Percentiles rank a stretch among this genome's conserved stretches.
These are phyloP conservation scores for Nitzschia sp. DNA, from an alignment of 108 stramenopile genomes.

Conservation along the genomic window DNA sequence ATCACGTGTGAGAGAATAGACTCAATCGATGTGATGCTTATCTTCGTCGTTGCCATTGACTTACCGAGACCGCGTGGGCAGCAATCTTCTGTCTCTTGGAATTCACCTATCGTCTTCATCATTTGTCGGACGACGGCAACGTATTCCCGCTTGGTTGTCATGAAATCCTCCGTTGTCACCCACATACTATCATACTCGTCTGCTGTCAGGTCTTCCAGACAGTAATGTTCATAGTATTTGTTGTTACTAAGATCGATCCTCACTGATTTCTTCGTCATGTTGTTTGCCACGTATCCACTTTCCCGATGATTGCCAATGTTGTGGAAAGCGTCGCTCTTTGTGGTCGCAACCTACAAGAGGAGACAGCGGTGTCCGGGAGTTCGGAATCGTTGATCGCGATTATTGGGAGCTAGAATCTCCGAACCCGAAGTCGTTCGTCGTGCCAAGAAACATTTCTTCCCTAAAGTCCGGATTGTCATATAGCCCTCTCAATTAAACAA, in stretches of 20 bases:
- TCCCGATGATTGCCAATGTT: too few relatives aligned
- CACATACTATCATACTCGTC: conserved; percentile 12
- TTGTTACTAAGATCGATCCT: conserved; percentile 1
- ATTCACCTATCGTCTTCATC: conserved; percentile 18
- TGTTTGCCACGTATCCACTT: too few relatives aligned
- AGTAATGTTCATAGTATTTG: neutral
- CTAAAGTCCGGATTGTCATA: too few relatives aligned
- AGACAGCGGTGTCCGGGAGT: too few relatives aligned
- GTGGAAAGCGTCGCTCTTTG: too few relatives aligned
- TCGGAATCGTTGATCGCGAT: too few relatives aligned
- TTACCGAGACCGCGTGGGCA: conserved; percentile 21
- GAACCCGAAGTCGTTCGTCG: too few relatives aligned
- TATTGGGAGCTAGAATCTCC: too few relatives aligned
- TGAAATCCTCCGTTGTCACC: conserved; percentile 13
- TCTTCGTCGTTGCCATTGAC: neutral
- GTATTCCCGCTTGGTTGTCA: conserved; percentile 12
- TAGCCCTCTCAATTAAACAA: too few relatives aligned
- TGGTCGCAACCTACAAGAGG: too few relatives aligned
- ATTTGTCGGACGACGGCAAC: conserved; percentile 12
- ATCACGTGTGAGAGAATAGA: neutral
- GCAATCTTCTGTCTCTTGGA: conserved; percentile 21
- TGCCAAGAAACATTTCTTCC: too few relatives aligned
- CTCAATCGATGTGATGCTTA: neutral
- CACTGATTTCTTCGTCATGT: conserved; percentile 8
- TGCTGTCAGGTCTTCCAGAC: conserved; percentile 6